Conservation (phyloP, 257 asterid genomes). For the Cinchona pubescens region DNA sequence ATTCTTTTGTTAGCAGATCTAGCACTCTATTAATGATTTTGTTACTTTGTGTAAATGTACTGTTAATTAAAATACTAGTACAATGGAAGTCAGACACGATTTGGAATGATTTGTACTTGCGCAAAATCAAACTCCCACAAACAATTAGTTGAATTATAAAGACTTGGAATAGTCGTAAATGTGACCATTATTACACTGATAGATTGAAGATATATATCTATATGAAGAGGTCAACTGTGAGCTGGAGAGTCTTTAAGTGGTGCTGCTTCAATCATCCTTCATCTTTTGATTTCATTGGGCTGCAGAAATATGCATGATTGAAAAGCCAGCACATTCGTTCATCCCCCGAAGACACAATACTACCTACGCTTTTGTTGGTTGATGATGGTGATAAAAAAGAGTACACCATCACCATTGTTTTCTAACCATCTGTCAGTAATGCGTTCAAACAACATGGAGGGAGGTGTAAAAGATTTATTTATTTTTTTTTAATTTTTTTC, state of each 20-base stretch:
- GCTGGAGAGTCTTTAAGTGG: constrained; percentile 17
- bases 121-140: too few relatives aligned
- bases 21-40: too few relatives aligned
- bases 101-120: background rate
- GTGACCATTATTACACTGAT: background rate
- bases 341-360: constrained; percentile 43
- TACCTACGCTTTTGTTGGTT: background rate
- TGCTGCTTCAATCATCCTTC: background rate
- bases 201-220: too few relatives aligned
- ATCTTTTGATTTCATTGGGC: background rate
- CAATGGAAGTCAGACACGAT: background rate
- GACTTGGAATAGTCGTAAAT: too few relatives aligned
- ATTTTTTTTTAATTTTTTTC: too few relatives aligned
- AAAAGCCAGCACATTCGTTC: constrained; percentile 49
- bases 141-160: background rate
- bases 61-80: too few relatives aligned
- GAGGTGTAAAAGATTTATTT: background rate
- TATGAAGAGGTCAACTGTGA: background rate
- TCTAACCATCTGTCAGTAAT: background rate
- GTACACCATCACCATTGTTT: background rate
- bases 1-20: too few relatives aligned
- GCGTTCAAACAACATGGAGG: background rate
- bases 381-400: background rate
- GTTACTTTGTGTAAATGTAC: too few relatives aligned
- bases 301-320: constrained; percentile 26